phyloP scores from a whole-genome alignment of 345 rosid genomes.

The Populus davidiana region DNA sequence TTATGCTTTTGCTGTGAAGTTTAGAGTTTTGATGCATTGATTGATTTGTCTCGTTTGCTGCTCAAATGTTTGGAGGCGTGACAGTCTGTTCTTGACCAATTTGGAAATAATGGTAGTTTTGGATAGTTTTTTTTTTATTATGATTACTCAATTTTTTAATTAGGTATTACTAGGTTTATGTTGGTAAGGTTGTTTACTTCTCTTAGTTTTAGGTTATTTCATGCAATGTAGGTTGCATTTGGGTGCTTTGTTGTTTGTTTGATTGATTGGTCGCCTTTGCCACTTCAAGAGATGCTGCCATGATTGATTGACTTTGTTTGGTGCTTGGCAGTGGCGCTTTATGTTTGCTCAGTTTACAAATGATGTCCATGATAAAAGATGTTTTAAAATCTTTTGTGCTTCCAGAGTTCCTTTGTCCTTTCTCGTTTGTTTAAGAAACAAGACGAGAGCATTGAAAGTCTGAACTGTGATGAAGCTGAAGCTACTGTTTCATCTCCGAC shows the following conservation, averaged over 20 bases:
- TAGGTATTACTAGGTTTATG: background rate
- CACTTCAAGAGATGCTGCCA: background rate
- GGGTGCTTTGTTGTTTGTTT: background rate
- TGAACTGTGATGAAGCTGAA: slow-evolving; percentile 32
- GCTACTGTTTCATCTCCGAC: slow-evolving; percentile 34
- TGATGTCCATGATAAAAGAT: background rate
- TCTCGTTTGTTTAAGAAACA: slow-evolving; percentile 69
- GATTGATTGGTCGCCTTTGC: background rate
- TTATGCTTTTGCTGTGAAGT: background rate
- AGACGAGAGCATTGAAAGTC: slow-evolving; percentile 28
- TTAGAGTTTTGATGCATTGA: background rate
- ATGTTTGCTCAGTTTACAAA: background rate
- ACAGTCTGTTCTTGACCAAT: background rate
- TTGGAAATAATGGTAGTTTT: background rate
- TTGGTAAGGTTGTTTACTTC: background rate
- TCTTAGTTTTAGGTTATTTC: background rate
- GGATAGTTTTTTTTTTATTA: too few relatives aligned
- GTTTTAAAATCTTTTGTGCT: background rate
- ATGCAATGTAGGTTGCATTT: background rate
- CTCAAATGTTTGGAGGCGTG: background rate
- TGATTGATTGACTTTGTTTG: background rate
- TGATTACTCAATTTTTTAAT: background rate
- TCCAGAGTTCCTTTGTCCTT: slow-evolving; percentile 64
- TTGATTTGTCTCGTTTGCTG: background rate
- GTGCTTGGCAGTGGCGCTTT: background rate